Evolutionary conservation across 164 flowering plant species (phyloP).

Genomic region (Houttuynia cordata): DNA sequence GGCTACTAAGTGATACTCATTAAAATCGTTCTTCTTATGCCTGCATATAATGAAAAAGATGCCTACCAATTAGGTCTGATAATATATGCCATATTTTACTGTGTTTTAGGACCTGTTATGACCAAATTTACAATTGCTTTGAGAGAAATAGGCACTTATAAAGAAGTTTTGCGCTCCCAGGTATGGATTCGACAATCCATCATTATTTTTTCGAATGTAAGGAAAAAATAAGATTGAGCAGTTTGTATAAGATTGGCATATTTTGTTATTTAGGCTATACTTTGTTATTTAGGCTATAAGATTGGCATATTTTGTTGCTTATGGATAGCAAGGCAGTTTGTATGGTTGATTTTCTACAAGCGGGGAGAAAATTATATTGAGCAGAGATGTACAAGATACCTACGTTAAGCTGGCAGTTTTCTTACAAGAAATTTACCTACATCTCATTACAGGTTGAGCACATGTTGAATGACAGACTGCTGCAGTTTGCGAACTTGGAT

Average conservation of each 20-base stretch:
- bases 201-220: not conserved
- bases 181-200: slow-evolving; percentile 17
- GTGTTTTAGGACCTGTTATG: slow-evolving; percentile 74
- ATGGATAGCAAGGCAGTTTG: not conserved
- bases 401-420: not conserved
- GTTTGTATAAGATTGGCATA: too few species aligned
- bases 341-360: not conserved
- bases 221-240: too few species aligned
- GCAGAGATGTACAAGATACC: not conserved
- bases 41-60: not conserved
- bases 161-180: slow-evolving; percentile 93
- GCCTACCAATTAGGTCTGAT: not conserved
- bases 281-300: not conserved
- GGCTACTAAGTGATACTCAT: too few species aligned
- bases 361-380: not conserved
- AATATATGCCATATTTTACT: slow-evolving; percentile 1
- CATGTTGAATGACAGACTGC: slow-evolving; percentile 41
- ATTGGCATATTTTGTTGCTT: not conserved
- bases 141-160: slow-evolving; percentile 96
- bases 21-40: not conserved
- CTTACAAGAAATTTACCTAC: not conserved
- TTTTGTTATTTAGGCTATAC: too few species aligned
- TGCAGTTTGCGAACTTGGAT: slow-evolving; percentile 40
- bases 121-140: slow-evolving; percentile 90
- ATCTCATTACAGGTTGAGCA: slow-evolving; percentile 41